Evolutionary conservation across 345 rosid genomes (phyloP).

Genomic region (Brassica napus): Da-Ae NC_063434.1:30199501-30200000

Average conservation of each 20-base stretch:
- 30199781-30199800: background rate
- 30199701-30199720: too few species aligned
- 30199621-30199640: background rate
- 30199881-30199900: background rate
- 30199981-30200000: background rate
- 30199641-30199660: too few species aligned
- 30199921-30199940: background rate
- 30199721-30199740: too few species aligned
- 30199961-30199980: background rate
- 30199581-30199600: background rate
- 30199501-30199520: background rate
- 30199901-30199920: background rate
- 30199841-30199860: background rate
- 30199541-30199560: background rate
- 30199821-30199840: background rate
- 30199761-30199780: background rate
- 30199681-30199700: too few species aligned
- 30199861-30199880: background rate
- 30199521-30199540: background rate
- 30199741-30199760: too few species aligned
- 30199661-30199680: too few species aligned
- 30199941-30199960: background rate
- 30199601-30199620: background rate
- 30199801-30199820: background rate
- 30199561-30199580: background rate